A percentile compares a stretch with the other conserved stretches of the same genome.
phyloP scores from a whole-genome alignment of 176 grass and related monocot species.

The Oryza nivara region DNA sequence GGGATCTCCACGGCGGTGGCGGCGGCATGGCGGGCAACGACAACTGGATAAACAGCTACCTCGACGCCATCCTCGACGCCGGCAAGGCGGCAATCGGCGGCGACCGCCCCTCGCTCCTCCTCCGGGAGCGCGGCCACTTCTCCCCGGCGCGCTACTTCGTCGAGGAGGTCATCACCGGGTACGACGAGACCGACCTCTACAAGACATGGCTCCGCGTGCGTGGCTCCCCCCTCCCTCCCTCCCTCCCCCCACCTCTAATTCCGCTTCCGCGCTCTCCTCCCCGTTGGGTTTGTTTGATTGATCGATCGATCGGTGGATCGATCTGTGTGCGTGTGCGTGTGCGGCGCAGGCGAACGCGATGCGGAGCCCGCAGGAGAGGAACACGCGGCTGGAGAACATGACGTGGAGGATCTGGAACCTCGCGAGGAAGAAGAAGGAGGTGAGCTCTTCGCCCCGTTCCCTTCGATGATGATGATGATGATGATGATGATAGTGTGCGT shows the following conservation, averaged over 20 bases:
- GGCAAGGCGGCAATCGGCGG: conserved; percentile 56
- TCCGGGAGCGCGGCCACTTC: conserved; percentile 77
- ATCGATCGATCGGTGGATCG: conserved; percentile 44
- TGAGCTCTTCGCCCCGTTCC: conserved; percentile 27
- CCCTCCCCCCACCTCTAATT: not conserved
- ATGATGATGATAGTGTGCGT: not conserved
- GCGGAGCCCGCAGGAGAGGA: conserved; percentile 99
- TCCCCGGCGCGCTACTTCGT: conserved; percentile 84
- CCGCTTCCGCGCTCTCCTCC: not conserved
- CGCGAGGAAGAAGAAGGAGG: conserved; percentile 98
- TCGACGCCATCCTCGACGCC: conserved; percentile 75
- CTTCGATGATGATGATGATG: not conserved
- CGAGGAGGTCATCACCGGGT: conserved; percentile 86
- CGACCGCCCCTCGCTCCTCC: conserved; percentile 70
- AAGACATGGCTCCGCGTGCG: conserved; percentile 82
- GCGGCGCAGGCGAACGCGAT: conserved; percentile 76
- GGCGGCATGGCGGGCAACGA: conserved; percentile 69
- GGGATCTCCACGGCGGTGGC: conserved; percentile 24
- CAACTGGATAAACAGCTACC: conserved; percentile 82
- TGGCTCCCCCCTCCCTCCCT: not conserved
- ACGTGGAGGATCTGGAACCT: conserved; percentile 99
- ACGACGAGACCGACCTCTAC: conserved; percentile 84
- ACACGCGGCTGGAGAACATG: conserved; percentile 98
- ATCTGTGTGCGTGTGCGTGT: not conserved
- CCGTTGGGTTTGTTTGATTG: conserved; percentile 26